Evolutionary conservation across 116 monocot species (phyloP).

Genomic region (Cymodocea nodosa): DNA sequence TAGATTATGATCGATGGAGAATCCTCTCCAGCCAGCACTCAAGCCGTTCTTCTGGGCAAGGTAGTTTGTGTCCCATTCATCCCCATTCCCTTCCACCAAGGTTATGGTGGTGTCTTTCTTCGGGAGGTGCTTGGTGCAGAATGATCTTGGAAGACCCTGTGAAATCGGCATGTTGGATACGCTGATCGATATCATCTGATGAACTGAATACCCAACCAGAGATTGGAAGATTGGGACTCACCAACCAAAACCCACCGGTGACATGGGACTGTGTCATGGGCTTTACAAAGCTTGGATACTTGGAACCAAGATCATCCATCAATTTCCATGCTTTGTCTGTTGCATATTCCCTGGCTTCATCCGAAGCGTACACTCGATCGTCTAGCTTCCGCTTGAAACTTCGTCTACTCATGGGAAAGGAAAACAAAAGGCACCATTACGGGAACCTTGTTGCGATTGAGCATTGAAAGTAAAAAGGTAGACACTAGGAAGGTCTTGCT

Average conservation of each 20-base stretch:
- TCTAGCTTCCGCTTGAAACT: conserved; percentile 12
- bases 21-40: conserved; percentile 68
- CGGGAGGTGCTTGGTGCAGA: conserved; percentile 33
- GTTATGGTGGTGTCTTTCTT: conserved; percentile 19
- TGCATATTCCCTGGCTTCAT: conserved; percentile 38
- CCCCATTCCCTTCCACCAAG: conserved; percentile 40
- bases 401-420: neutral
- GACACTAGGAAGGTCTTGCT: neutral
- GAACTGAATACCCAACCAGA: too few relatives aligned
- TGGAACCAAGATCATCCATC: conserved; percentile 22
- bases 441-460: neutral
- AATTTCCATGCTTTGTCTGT: conserved; percentile 33
- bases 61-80: conserved; percentile 34
- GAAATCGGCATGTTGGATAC: neutral
- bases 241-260: conserved; percentile 65
- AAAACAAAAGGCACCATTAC: neutral
- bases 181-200: neutral
- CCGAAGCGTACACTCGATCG: conserved; percentile 29
- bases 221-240: conserved; percentile 1
- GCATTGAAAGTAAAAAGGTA: neutral
- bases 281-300: conserved; percentile 46
- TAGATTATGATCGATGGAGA: conserved; percentile 44
- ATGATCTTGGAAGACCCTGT: conserved; percentile 34
- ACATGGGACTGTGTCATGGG: conserved; percentile 60
- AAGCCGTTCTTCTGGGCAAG: conserved; percentile 42